phyloP scores from a whole-genome alignment of 208 protist genomes.

The Sergeia podlipaevii region DNA sequence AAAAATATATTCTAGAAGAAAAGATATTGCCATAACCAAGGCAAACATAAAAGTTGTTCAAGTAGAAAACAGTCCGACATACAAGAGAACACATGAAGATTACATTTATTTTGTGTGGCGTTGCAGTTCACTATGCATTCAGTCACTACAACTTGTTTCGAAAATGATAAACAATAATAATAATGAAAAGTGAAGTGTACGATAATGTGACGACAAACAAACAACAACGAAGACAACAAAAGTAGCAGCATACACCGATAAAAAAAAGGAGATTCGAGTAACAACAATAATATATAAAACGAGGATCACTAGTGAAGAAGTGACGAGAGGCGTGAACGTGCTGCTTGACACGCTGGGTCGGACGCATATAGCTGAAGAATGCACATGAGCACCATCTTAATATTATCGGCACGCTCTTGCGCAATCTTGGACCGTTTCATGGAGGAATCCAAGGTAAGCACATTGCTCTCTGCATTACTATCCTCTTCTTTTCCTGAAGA shows the following conservation, averaged over 20 bases:
- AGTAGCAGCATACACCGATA: neutral
- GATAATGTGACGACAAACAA: neutral
- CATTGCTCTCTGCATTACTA: neutral
- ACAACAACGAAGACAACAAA: neutral
- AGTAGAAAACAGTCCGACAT: no score
- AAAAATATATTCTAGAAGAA: constrained; percentile 7
- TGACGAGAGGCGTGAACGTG: constrained; percentile 63
- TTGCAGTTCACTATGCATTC: no score
- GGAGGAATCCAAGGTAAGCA: neutral
- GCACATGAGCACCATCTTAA: constrained; percentile 56
- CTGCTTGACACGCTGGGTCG: constrained; percentile 59
- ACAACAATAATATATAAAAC: no score
- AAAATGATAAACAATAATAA: constrained; percentile 8
- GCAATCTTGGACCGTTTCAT: constrained; percentile 17
- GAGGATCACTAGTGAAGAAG: constrained; percentile 74
- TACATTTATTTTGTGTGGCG: no score
- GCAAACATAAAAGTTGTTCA: neutral
- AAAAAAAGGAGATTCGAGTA: no score
- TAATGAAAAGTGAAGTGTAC: constrained; percentile 4
- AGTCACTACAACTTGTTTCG: neutral
- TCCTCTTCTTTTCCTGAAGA: neutral
- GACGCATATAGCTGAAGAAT: constrained; percentile 58
- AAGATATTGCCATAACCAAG: no score
- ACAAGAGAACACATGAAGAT: no score
- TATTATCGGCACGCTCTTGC: constrained; percentile 37